Evolutionary conservation across 2,329 filamentous ascomycete genomes (phyloP).

Genomic region (Aureobasidium sp.): DNA sequence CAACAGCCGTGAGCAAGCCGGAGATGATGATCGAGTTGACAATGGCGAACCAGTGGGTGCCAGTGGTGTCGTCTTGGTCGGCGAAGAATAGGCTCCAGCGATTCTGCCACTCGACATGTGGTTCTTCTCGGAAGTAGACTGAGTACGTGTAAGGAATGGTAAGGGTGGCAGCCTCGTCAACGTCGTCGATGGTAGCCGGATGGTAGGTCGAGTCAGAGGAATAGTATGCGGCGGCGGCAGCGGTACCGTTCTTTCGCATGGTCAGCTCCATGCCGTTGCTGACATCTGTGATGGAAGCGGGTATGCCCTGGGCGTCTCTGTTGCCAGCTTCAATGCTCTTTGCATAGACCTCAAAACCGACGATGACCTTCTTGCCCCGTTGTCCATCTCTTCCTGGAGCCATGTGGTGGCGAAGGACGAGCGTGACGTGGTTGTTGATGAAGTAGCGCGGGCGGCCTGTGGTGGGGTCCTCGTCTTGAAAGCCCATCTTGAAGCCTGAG

Average conservation of each 20-base stretch:
- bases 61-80: conserved; percentile 73
- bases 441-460: conserved; percentile 60
- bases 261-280: conserved; percentile 62
- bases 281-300: conserved; percentile 56
- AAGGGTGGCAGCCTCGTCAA: conserved; percentile 58
- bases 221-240: conserved; percentile 40
- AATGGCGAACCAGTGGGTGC: conserved; percentile 83
- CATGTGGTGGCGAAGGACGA: conserved; percentile 70
- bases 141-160: conserved; percentile 82
- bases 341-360: conserved; percentile 84
- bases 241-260: conserved; percentile 57
- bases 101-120: conserved; percentile 71
- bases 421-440: conserved; percentile 81
- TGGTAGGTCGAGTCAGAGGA: conserved; percentile 56
- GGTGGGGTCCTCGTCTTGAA: conserved; percentile 56
- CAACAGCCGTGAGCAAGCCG: conserved; percentile 67
- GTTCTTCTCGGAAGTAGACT: conserved; percentile 81
- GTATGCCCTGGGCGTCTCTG: conserved; percentile 60
- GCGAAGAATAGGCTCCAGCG: conserved; percentile 88
- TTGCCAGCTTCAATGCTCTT: conserved; percentile 66
- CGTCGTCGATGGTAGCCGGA: conserved; percentile 47
- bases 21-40: conserved; percentile 81
- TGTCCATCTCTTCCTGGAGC: conserved; percentile 63
- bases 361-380: conserved; percentile 68
- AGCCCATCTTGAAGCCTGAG: conserved; percentile 82